phyloP scores from a whole-genome alignment of 139 green algal genomes.

The Pedinophyceae sp. region DNA sequence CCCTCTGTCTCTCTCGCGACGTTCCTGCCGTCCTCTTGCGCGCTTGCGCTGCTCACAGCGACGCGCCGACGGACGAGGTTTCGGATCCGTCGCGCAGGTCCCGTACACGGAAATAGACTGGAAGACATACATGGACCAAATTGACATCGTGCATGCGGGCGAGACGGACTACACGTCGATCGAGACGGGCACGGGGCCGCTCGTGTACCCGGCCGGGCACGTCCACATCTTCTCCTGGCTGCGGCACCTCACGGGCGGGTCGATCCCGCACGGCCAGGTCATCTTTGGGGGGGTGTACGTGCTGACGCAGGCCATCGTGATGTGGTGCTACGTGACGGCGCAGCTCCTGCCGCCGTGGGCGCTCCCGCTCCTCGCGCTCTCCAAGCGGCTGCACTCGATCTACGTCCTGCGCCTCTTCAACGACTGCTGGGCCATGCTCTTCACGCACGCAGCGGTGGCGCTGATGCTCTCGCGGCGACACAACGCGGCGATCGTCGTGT shows the following conservation, averaged over 20 bases:
- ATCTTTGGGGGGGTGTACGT: constrained; percentile 55
- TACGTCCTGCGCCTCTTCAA: constrained; percentile 79
- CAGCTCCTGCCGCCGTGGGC: constrained; percentile 43
- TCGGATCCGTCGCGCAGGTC: neutral
- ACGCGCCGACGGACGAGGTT: neutral
- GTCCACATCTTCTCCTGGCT: constrained; percentile 56
- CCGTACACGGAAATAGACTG: constrained; percentile 28
- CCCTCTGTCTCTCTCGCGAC: too few species aligned
- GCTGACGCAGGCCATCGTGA: constrained; percentile 27
- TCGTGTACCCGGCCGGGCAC: constrained; percentile 75
- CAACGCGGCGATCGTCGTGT: constrained; percentile 19
- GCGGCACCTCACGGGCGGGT: constrained; percentile 28
- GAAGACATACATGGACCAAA: constrained; percentile 37
- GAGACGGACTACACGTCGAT: constrained; percentile 62
- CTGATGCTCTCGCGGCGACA: constrained; percentile 14
- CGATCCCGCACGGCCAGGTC: constrained; percentile 17
- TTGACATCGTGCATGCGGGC: constrained; percentile 22
- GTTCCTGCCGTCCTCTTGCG: neutral
- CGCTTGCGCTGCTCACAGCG: neutral
- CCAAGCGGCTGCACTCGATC: constrained; percentile 68
- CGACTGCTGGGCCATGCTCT: constrained; percentile 53
- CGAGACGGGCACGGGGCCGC: constrained; percentile 50
- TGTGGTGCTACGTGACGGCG: constrained; percentile 36
- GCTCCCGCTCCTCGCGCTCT: constrained; percentile 48
- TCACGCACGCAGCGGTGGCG: constrained; percentile 30